phyloP scores from a whole-genome alignment of 345 rosid species.

The Clarkia xantiana region DNA sequence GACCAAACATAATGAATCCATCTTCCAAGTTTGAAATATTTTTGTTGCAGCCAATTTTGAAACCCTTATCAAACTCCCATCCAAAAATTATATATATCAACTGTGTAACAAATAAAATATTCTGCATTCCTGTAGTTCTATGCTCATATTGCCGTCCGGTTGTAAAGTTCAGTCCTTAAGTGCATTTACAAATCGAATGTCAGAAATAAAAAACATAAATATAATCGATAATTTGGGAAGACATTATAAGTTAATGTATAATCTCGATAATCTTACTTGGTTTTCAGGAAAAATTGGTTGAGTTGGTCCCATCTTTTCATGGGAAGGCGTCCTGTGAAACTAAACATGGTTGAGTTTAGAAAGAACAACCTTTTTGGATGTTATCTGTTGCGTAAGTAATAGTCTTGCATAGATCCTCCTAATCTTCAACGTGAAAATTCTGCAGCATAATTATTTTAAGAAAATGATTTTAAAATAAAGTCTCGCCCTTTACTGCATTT shows the following conservation, averaged over 20 bases:
- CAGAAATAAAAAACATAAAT: too few species aligned
- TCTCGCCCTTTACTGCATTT: slow-evolving; percentile 46
- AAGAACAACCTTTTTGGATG: slow-evolving; percentile 21
- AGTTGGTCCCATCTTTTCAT: slow-evolving; percentile 61
- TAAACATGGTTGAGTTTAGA: slow-evolving; percentile 29
- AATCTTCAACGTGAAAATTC: slow-evolving; percentile 60
- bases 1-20: too few species aligned
- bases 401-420: slow-evolving; percentile 66
- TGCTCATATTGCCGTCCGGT: slow-evolving; percentile 38
- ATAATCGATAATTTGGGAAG: too few species aligned
- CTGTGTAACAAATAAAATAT: slow-evolving; percentile 53
- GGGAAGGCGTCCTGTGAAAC: slow-evolving; percentile 50
- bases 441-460: slow-evolving; percentile 12
- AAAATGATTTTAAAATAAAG: neutral
- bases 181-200: too few species aligned
- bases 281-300: slow-evolving; percentile 40
- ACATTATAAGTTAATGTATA: too few species aligned
- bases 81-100: too few species aligned
- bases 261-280: slow-evolving; percentile 26
- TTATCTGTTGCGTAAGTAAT: slow-evolving; percentile 37
- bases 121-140: slow-evolving; percentile 67
- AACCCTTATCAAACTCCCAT: too few species aligned
- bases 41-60: too few species aligned
- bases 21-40: too few species aligned
- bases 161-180: slow-evolving; percentile 34